Evolutionary conservation across 106 monocot species (phyloP), one percentile per base, ranked within the genome.

Genomic region (Dendrobium nobile): DNA sequence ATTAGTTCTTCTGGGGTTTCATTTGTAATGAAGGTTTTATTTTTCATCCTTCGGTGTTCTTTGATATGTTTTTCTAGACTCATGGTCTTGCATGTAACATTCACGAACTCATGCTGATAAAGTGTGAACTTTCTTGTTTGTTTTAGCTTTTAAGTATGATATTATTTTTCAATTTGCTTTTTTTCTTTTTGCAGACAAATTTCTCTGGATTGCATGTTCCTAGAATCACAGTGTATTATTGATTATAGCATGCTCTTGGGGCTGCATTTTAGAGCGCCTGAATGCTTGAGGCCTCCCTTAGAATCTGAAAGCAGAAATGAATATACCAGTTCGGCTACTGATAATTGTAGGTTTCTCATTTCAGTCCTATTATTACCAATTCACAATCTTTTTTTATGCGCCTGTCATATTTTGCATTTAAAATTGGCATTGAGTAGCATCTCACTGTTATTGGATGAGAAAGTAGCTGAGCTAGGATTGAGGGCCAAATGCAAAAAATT

Each of bases 231-330:
- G 77, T 80, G 82, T 80, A 96, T 96, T 82, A 94, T 96, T 64
- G 96, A 96, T 84, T 96, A 96, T 83, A 96, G 96, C 89, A 87
- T 96, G 90, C 84, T 96, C 54, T 85, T 96, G 85, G 96, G 96
- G 15, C 70, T 96, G 44, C 96, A 96, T 94, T 92, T 93, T 75
- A 88, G 96, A 88, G 92, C 94, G 83, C 97, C 94, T 67, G 88
- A 92, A 80, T 83, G 87, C 87, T 85, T 94, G 79, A 94, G 84
- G 78, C 20, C 80, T 40, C 70, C 65, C 13, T 48, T 79, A 54
- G 89, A 88, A 81, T 27, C 67, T 82, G 84, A 92, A 82, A 42
- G 56, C 77, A 54, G 55, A 37, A 75, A 26, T 54, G 81, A 85
- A 82, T 73, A 56, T 65, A 61, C 58, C 65, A 88, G 78, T 77